phyloP scores from a whole-genome alignment of 140 eudicot genomes.

The Flaveria floridana region DNA sequence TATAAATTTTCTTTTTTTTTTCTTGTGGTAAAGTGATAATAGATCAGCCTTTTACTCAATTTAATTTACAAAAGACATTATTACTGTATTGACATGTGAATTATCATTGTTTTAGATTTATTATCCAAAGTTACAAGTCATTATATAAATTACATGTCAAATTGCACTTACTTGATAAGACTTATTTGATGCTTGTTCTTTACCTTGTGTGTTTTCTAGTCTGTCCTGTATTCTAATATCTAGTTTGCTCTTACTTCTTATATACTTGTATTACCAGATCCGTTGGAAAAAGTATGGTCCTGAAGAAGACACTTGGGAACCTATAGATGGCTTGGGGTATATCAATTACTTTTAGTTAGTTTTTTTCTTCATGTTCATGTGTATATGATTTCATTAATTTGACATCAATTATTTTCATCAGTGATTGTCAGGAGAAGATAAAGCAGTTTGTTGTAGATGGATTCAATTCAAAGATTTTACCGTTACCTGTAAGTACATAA shows the following conservation, averaged over 20 bases:
- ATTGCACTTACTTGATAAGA: neutral
- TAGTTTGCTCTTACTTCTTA: too few species aligned
- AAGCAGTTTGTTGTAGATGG: conserved; percentile 46
- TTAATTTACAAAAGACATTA: too few species aligned
- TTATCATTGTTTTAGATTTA: too few species aligned
- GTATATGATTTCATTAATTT: neutral
- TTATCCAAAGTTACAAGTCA: neutral
- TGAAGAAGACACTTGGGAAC: conserved; percentile 76
- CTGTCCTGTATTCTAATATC: neutral
- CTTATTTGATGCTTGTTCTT: neutral
- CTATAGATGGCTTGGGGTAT: conserved; percentile 55
- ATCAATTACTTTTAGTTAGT: neutral
- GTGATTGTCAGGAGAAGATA: conserved; percentile 49
- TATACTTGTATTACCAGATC: conserved; percentile 32
- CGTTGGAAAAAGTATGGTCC: conserved; percentile 70
- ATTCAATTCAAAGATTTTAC: conserved; percentile 41
- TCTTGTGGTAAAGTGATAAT: too few species aligned
- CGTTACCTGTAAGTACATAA: conserved; percentile 46
- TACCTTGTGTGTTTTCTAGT: neutral
- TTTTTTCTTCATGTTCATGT: neutral
- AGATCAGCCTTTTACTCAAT: too few species aligned
- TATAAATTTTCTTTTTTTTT: too few species aligned
- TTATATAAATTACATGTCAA: neutral
- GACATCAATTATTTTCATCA: conserved; percentile 15
- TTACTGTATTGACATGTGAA: too few species aligned